Base-by-base conservation (phyloP, 257 asterid genomes). In the Capsicum pubescens region DNA sequence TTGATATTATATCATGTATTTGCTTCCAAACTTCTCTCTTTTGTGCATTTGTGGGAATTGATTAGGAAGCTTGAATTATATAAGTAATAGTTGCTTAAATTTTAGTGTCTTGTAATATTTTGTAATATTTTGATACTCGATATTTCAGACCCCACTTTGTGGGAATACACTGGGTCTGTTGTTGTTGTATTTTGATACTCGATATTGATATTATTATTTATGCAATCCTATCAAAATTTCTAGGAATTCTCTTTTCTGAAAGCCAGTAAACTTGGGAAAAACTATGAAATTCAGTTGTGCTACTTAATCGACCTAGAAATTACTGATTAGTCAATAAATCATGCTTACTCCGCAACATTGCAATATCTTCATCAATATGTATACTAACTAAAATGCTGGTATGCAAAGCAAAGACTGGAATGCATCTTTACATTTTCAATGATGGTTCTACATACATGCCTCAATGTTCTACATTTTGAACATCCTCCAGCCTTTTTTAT, bases 361-460 rank as follows among this genome's bases (percentile, higher is more conserved):
- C 59, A 7, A 72, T 72, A 42, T 72, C 80, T 50, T 72, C 80
- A 0, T 50, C 17, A 2, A 74, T 50, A 19, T 12, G 80, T 74
- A 50, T 50, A 26, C 8, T 19, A 74, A 19, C 19, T 52, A 60
- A 48, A 19, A 74, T 74, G 42, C 3, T 48, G 44, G 19, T n/a
- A 19, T 21, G 17, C 3, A 74, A 48, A 72, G 57, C 10, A 44
- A 46, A 19, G 80, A 72, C 58, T 2, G 6, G 56, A 72, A 19
- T 72, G 42, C 42, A 6, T 48, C 59, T 46, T n/a, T 72, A 72
- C 80, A 72, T n/a, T 44, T n/a, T 71, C 57, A 44, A 71, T n/a
- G 55, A 44, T 16, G 12, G 36, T 70, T 44, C 57, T 8, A 44
- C 7, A 70, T 48, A 44, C 56, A 17, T 42, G 79, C 79, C 57